A percentile compares a stretch with the other conserved stretches of the same genome.
Conservation (phyloP, 1,139 yeast species). For the Lodderomyces parapsilosis region DNA sequence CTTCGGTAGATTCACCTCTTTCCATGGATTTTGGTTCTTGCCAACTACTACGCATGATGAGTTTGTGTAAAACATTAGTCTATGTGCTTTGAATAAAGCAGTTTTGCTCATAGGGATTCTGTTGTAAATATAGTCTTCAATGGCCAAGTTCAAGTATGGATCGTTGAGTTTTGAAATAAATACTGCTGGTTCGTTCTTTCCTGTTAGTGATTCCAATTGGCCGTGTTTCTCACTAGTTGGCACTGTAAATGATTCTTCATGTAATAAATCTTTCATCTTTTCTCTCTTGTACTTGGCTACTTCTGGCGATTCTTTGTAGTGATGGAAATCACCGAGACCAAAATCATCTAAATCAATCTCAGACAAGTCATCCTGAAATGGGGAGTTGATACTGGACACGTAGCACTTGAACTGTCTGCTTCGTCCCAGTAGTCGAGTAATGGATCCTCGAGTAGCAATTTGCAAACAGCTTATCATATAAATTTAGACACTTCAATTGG, state of each 20-base stretch:
- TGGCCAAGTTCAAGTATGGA: conserved; percentile 76
- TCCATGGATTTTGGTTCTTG: conserved; percentile 94
- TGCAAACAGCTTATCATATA: not conserved
- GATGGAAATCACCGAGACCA: conserved; percentile 39
- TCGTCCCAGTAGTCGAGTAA: not conserved
- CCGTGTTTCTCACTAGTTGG: not conserved
- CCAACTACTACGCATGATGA: conserved; percentile 91
- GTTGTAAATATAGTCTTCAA: conserved; percentile 77
- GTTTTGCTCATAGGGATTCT: conserved; percentile 47
- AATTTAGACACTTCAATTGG: not conserved
- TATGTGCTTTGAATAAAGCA: conserved; percentile 11
- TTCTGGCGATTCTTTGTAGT: conserved; percentile 36
- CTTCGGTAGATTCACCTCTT: conserved; percentile 71
- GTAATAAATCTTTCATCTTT: not conserved
- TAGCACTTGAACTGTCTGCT: not conserved
- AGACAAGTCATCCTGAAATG: conserved; percentile 42
- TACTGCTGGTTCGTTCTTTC: conserved; percentile 25
- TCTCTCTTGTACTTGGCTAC: conserved; percentile 16
- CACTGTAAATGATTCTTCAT: not conserved
- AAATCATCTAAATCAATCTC: conserved; percentile 36
- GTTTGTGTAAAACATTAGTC: conserved; percentile 74
- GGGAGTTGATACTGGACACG: conserved; percentile 22
- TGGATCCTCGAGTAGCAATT: not conserved
- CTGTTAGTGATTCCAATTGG: conserved; percentile 4
- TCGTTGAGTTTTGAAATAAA: conserved; percentile 51